Percentiles rank a stretch among this genome's conserved stretches.
phyloP scores from a whole-genome alignment of 495 filamentous ascomycete genomes.

The Penicillium silybi region DNA sequence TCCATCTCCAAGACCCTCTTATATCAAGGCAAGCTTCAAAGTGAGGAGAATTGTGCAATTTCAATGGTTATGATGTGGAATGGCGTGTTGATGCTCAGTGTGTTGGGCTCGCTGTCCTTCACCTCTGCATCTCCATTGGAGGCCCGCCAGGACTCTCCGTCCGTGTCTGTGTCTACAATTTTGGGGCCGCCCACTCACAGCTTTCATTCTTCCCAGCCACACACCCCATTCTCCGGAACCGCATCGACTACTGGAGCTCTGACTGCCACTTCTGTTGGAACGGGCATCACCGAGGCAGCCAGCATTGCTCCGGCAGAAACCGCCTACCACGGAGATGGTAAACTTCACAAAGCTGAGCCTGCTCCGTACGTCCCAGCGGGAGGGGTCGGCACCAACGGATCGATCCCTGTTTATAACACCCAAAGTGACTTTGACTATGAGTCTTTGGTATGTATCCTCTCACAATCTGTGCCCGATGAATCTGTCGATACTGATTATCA shows the following conservation, averaged over 20 bases:
- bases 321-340: conserved; percentile 67
- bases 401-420: conserved; percentile 65
- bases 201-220: conserved; percentile 22
- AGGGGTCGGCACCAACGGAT: conserved; percentile 77
- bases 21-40: not conserved
- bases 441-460: conserved; percentile 45
- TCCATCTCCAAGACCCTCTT: not conserved
- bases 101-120: conserved; percentile 18
- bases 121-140: conserved; percentile 5
- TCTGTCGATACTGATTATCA: conserved; percentile 19
- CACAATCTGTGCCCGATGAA: too few species aligned
- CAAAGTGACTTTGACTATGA: conserved; percentile 73
- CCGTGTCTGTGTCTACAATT: not conserved
- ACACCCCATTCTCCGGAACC: conserved; percentile 57
- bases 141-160: not conserved
- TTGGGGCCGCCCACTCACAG: conserved; percentile 19
- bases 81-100: conserved; percentile 6
- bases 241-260: conserved; percentile 57
- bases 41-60: not conserved
- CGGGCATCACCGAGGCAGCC: conserved; percentile 43
- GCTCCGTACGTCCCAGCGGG: conserved; percentile 72
- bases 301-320: conserved; percentile 47
- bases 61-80: conserved; percentile 8
- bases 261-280: conserved; percentile 44
- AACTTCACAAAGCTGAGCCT: conserved; percentile 59